Evolutionary conservation across 768 basidiomycete species (phyloP).

Genomic region (Mycena leptocephala): DNA sequence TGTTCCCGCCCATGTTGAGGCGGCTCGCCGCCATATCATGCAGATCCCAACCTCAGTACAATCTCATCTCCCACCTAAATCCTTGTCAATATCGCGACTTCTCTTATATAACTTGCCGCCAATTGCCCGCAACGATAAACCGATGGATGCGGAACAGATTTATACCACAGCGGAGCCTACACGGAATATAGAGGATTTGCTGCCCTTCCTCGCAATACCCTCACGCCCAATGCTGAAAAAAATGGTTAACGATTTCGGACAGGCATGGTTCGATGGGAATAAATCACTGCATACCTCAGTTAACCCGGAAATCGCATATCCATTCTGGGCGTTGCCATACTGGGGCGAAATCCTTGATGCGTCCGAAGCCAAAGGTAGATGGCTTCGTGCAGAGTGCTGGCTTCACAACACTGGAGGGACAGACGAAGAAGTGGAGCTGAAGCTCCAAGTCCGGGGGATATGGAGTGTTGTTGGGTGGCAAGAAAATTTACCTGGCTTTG

Average conservation of each 20-base stretch:
- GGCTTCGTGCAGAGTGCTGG: conserved; percentile 10
- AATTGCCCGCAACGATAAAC: background rate
- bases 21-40: no score
- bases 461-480: conserved; percentile 13
- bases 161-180: background rate
- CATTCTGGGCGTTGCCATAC: background rate
- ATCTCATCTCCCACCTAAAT: background rate
- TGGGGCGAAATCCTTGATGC: conserved; percentile 9
- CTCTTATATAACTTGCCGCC: background rate
- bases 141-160: background rate
- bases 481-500: background rate
- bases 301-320: conserved; percentile 5
- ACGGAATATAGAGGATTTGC: background rate
- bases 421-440: background rate
- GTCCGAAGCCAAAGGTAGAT: background rate
- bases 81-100: background rate
- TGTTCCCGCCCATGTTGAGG: no score
- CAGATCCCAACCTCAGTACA: background rate
- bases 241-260: background rate
- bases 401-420: background rate
- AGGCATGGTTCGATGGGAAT: conserved; percentile 16
- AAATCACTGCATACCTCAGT: background rate
- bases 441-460: background rate
- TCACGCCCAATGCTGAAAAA: background rate
- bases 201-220: background rate